phyloP scores from a whole-genome alignment of 805 yeast species.

The Ogataea saltuana region DNA sequence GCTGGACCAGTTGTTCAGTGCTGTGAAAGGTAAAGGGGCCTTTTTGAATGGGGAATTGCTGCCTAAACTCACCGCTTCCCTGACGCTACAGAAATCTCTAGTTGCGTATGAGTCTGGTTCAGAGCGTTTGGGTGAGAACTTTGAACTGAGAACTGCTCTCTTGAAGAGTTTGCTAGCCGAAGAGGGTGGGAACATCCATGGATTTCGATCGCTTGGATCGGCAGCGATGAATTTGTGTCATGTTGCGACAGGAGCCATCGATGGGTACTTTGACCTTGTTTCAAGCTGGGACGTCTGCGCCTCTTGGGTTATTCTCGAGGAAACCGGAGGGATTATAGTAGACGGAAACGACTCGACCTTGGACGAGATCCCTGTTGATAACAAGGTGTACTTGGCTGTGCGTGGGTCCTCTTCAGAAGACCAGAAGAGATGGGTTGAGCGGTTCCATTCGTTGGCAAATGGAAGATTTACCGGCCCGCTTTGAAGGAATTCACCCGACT shows the following conservation, averaged over 20 bases:
- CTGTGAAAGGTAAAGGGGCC: slow-evolving; percentile 57
- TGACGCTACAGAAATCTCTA: slow-evolving; percentile 52
- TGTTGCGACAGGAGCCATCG: slow-evolving; percentile 58
- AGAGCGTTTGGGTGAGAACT: slow-evolving; percentile 54
- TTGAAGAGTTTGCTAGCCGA: slow-evolving; percentile 45
- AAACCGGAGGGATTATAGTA: slow-evolving; percentile 60
- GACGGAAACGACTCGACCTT: slow-evolving; percentile 53
- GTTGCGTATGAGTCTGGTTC: slow-evolving; percentile 64
- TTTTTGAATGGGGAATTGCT: slow-evolving; percentile 47
- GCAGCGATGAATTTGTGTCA: slow-evolving; percentile 64
- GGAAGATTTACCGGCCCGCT: too few relatives aligned
- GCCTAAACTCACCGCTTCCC: slow-evolving; percentile 33
- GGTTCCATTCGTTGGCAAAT: slow-evolving; percentile 12
- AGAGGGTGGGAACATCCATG: slow-evolving; percentile 60
- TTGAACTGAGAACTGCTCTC: slow-evolving; percentile 49
- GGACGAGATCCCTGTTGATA: slow-evolving; percentile 45
- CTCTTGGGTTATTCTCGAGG: slow-evolving; percentile 61
- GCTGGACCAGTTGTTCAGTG: slow-evolving; percentile 51
- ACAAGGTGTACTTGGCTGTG: slow-evolving; percentile 16
- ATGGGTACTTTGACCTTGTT: slow-evolving; percentile 63
- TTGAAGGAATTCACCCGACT: too few relatives aligned
- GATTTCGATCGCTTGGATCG: slow-evolving; percentile 61
- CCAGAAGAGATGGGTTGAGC: slow-evolving; percentile 18
- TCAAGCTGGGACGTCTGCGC: slow-evolving; percentile 72
- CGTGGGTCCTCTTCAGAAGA: slow-evolving; percentile 22